These are phyloP conservation scores for Polygonum maritimum DNA, from an alignment of 148 eudicot species.

Conservation along the genomic window DNA sequence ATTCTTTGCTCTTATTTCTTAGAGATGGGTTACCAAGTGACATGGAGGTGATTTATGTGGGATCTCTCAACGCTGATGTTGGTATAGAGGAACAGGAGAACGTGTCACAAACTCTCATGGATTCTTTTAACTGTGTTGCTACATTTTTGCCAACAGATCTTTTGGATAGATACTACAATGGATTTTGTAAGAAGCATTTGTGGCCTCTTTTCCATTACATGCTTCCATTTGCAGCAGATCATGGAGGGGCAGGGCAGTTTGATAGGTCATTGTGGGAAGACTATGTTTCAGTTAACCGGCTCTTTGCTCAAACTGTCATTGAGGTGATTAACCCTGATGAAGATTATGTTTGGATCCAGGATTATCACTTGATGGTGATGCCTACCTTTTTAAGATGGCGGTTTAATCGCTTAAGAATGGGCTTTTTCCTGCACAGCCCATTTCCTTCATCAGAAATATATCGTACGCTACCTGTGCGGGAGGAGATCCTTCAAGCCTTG, in stretches of 20 bases:
- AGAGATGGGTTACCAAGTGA: constrained; percentile 34
- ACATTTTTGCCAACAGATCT: constrained; percentile 27
- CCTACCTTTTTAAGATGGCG: constrained; percentile 35
- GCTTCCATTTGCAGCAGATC: constrained; percentile 30
- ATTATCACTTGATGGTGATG: constrained; percentile 39
- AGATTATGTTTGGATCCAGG: constrained; percentile 42
- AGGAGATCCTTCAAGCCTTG: constrained; percentile 32
- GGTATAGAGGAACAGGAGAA: constrained; percentile 30
- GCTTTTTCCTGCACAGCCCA: constrained; percentile 38
- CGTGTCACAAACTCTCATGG: constrained; percentile 31
- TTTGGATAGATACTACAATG: constrained; percentile 26
- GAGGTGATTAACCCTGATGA: constrained; percentile 44
- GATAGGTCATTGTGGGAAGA: constrained; percentile 39
- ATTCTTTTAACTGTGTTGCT: constrained; percentile 29
- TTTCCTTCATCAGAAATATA: constrained; percentile 40
- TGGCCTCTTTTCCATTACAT: constrained; percentile 44
- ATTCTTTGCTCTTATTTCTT: constrained; percentile 30
- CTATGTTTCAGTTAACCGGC: constrained; percentile 34
- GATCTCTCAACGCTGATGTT: constrained; percentile 27
- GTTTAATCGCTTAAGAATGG: constrained; percentile 32
- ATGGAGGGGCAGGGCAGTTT: constrained; percentile 36
- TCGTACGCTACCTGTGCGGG: constrained; percentile 34
- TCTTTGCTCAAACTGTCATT: constrained; percentile 31
- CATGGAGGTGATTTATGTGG: constrained; percentile 35
- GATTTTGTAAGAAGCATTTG: constrained; percentile 34